phyloP scores from a whole-genome alignment of 495 filamentous ascomycete genomes.

The Cetradonia linearis region DNA sequence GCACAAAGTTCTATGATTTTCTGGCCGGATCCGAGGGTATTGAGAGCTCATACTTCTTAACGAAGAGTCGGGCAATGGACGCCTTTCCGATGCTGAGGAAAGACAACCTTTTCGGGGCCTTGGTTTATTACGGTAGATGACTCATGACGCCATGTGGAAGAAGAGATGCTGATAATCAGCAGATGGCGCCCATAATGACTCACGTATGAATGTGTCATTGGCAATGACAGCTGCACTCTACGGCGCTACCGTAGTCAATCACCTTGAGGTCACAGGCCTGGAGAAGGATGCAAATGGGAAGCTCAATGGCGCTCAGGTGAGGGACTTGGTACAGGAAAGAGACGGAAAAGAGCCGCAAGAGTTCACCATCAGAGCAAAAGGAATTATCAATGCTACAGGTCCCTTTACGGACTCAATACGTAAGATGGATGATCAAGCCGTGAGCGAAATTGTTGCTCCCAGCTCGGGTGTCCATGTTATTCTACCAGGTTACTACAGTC shows the following conservation, averaged over 20 bases:
- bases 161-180: conserved; percentile 19
- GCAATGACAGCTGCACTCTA: conserved; percentile 94
- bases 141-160: not conserved
- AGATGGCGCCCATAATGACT: conserved; percentile 97
- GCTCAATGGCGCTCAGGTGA: conserved; percentile 68
- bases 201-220: conserved; percentile 93
- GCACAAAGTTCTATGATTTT: conserved; percentile 91
- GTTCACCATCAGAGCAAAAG: conserved; percentile 74
- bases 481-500: conserved; percentile 90
- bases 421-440: conserved; percentile 70
- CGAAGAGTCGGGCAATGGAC: conserved; percentile 86
- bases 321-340: conserved; percentile 58
- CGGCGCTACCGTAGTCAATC: conserved; percentile 84
- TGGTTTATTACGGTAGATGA: conserved; percentile 78
- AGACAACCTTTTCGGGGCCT: conserved; percentile 72
- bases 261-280: conserved; percentile 78
- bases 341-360: conserved; percentile 46
- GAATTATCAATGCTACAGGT: conserved; percentile 93
- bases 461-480: conserved; percentile 92
- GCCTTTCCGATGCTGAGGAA: conserved; percentile 96
- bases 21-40: conserved; percentile 93
- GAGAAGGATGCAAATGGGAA: conserved; percentile 70
- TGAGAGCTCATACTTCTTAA: conserved; percentile 93
- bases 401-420: conserved; percentile 91
- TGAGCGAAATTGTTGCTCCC: conserved; percentile 83